Evolutionary conservation across 148 eudicot genomes (phyloP).

Genomic region (Heliosperma pusillum): DNA sequence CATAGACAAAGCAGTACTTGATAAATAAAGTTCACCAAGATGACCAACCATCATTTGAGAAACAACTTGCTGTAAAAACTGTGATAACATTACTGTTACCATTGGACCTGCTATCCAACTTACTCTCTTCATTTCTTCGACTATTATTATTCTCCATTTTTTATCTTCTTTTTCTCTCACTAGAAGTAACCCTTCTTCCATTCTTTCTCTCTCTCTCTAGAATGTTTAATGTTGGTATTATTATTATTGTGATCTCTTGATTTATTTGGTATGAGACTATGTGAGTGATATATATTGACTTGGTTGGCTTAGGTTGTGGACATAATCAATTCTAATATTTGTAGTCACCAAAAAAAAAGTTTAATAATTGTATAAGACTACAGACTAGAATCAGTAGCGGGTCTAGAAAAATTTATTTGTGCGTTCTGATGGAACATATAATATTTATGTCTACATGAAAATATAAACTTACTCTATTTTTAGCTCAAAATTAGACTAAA

Average conservation of each 20-base stretch:
- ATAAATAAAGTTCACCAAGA: constrained; percentile 40
- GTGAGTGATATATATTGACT: not conserved
- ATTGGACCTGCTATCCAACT: constrained; percentile 47
- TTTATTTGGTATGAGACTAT: not conserved
- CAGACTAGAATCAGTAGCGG: too few relatives aligned
- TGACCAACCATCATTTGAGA: constrained; percentile 55
- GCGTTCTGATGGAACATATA: too few relatives aligned
- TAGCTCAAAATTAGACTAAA: too few relatives aligned
- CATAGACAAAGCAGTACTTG: constrained; percentile 42
- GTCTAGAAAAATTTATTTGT: too few relatives aligned
- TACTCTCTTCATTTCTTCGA: constrained; percentile 36
- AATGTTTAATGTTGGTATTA: not conserved
- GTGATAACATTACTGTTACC: constrained; percentile 38
- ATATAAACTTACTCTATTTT: too few relatives aligned
- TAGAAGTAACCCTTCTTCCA: constrained; percentile 26
- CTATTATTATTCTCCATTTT: constrained; percentile 21
- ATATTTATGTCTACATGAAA: too few relatives aligned
- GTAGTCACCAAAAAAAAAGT: too few relatives aligned
- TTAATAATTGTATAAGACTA: too few relatives aligned
- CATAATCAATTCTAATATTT: too few relatives aligned
- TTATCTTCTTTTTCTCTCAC: not conserved
- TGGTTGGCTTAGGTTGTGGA: too few relatives aligned
- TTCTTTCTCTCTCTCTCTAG: not conserved
- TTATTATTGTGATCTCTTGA: not conserved
- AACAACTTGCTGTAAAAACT: constrained; percentile 30